A percentile compares a stretch with the other conserved stretches of the same genome.
Conservation (phyloP, 352 stramenopile species). For the Globisporangium cederbergense region DNA sequence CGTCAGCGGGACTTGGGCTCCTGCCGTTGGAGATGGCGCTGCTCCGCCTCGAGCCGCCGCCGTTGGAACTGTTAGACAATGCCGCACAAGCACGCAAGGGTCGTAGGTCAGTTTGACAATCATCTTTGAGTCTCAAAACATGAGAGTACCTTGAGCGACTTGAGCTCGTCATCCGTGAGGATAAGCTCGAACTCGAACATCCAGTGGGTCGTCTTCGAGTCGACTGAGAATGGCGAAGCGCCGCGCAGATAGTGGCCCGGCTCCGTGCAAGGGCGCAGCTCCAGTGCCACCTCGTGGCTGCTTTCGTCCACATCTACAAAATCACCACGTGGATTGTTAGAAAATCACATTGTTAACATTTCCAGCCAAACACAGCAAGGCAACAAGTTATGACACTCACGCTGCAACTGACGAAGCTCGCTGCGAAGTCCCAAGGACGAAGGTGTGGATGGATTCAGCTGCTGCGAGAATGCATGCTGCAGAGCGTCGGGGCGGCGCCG, state of each 20-base stretch:
- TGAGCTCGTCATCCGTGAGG: conserved; percentile 54
- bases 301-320: conserved; percentile 33
- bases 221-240: conserved; percentile 21
- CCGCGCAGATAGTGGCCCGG: conserved; percentile 51
- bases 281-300: conserved; percentile 38
- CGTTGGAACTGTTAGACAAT: conserved; percentile 38
- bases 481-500: conserved; percentile 22
- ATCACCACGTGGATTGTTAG: no score
- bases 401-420: conserved; percentile 1
- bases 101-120: no score
- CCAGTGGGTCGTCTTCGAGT: background rate
- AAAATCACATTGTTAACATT: no score
- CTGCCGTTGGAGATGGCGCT: conserved; percentile 40
- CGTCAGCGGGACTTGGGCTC: background rate
- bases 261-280: conserved; percentile 39
- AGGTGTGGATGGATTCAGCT: background rate
- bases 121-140: no score
- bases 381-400: background rate
- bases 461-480: background rate
- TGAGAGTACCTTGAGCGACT: conserved; percentile 43
- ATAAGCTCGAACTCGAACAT: conserved; percentile 58
- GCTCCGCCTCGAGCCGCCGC: conserved; percentile 48
- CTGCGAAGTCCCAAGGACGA: background rate
- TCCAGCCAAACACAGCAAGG: no score
- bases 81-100: background rate